Evolutionary conservation across 1,284 basidiomycete genomes (phyloP), one percentile per base, ranked within the genome.

Genomic region (Leccinum proliferum): DNA sequence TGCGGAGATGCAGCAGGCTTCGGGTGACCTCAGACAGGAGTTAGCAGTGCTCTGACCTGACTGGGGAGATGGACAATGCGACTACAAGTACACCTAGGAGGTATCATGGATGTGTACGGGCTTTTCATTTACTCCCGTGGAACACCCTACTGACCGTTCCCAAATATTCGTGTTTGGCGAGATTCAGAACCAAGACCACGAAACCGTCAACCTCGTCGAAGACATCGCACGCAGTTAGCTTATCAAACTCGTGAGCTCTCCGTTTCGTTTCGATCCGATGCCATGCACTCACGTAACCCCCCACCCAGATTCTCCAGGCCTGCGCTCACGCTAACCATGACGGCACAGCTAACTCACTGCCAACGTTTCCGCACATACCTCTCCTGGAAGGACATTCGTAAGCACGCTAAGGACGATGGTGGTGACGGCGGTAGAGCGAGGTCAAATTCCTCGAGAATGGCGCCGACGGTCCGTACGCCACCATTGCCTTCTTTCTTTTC

Each of bases 111-210:
- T 25, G 3, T 3, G 25, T 29, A 29, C 29, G 29, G 29, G 29
- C 29, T 29, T 29, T 29, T 29, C 29, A 29, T 29, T 29, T 29
- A 29, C 29, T 29, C 29, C 29, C 29, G 29, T 29, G 29, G 29
- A 29, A 29, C 29, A 29, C 29, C 29, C 29, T 29, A 29, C 29
- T 5, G 29, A 29, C 29, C 29, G 29, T 29, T 29, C 29, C 29
- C 29, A 95, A 94, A 94, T 97, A 89, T 98, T 96, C 72, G 96
- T 98, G 55, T 97, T 97, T 74, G 95, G 94, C 4, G 94, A 96
- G 75, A 91, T 97, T 1, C 92, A 94, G 71, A 93, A 97, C 64
- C 93, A 95, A 0, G 85, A 90, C 61, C 81, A 84, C 7, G 93
- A 95, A 62, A 96, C 96, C 0, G 90, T 96, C 5, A 91, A 91